These are phyloP conservation scores for Rhytidiadelphus loreus DNA, from an alignment of 225 moss, liverwort and hornwort genomes.

Conservation along the genomic window DNA sequence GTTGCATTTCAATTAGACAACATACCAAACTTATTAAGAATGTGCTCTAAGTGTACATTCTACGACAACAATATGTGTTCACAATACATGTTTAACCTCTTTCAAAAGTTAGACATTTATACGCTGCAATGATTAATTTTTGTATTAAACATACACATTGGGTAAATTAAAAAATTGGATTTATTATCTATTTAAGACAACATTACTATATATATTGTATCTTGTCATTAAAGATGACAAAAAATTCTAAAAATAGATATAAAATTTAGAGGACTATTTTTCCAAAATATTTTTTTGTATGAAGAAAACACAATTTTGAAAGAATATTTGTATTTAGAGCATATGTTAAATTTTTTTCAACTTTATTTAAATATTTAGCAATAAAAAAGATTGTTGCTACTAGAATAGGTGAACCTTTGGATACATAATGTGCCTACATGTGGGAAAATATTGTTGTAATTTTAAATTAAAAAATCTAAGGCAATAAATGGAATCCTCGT, in stretches of 20 bases:
- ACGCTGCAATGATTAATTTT: neutral
- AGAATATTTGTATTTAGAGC: neutral
- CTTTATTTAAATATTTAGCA: neutral
- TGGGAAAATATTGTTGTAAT: neutral
- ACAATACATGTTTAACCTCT: neutral
- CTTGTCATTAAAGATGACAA: too few relatives aligned
- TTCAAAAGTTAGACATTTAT: neutral
- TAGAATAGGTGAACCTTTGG: neutral
- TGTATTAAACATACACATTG: neutral
- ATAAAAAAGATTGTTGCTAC: neutral
- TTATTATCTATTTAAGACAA: neutral
- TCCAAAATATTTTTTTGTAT: too few relatives aligned
- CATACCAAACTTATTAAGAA: neutral
- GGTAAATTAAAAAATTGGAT: neutral
- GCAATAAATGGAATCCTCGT: neutral
- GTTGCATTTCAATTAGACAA: too few relatives aligned
- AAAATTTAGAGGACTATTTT: too few relatives aligned
- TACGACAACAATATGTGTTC: neutral
- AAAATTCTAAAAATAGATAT: too few relatives aligned
- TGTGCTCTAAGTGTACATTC: neutral
- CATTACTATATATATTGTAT: too few relatives aligned
- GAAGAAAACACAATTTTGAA: neutral
- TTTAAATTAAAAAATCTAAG: neutral
- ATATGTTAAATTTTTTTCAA: neutral
- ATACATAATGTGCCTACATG: neutral